Base-by-base conservation (phyloP, 352 stramenopile species). In the Globisporangium nodosum region DNA sequence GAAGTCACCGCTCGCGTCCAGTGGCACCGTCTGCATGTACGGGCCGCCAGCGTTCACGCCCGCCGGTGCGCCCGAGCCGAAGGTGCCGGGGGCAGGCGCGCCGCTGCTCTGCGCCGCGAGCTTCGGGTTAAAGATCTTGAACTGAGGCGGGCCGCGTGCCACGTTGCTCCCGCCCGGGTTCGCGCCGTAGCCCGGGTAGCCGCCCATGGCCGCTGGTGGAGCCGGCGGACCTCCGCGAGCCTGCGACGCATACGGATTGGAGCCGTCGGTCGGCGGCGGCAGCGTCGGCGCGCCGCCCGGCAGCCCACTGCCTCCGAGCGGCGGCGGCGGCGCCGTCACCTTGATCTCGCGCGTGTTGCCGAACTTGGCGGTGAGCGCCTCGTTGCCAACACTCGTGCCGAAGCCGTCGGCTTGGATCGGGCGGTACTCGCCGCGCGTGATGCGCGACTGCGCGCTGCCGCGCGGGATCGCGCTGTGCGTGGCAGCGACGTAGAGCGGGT, bases 61-160 rank as follows among this genome's bases (percentile, higher is more conserved):
- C 15, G 37, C 33, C 37, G 37, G 60, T 33, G 60, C 60, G 3
- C 53, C 60, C 0, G 60, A 56, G 31, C 74, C 70, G 37, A 74
- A 78, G 13, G 67, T 63, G 4, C 68, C 60, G 31, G 60, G 48
- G 21, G 31, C 60, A 35, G 35, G 50, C 59, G 30, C 8, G 63
- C 58, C 64, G 35, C 59, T 45, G 16, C 71, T 66, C 42, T 71
- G 70, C 43, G 61, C 72, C 9, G 75, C 73, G 20, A 87, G 56
- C 64, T 87, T 87, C 13, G 85, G 85, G 60, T 92, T 94, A 49
- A 94, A 94, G 62, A 94, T 94, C 73, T 92, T 94, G 63, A 94
- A 94, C 61, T 94, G 85, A 49, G 84, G 81, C 4, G 81, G 70
- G 0, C 67, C 70, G 11, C 70, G 70, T 0, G 59, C 56, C 47